Base-by-base conservation (phyloP, 768 basidiomycete species). In the Lentinus brumalis region DNA sequence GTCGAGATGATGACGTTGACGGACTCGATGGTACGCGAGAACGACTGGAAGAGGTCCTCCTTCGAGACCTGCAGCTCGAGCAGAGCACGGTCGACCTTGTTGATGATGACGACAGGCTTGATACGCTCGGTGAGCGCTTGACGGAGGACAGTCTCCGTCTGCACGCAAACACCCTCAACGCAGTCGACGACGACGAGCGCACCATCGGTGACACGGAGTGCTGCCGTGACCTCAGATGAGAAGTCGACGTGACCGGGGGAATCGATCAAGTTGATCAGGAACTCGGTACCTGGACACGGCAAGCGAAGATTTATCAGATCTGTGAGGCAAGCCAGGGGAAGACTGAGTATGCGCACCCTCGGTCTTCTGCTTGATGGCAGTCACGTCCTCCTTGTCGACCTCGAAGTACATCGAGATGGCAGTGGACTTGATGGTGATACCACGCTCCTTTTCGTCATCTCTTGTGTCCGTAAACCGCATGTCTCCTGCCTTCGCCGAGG, bases 331-430 rank as follows among this genome's bases (percentile, higher is more conserved):
- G 18, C 9, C 31, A 40, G 16, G 50, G 42, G 40, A 47, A 56
- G 49, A 35, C 59, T 38, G 49, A 53, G 46, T 51, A 40, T 49
- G 75, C 84, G 60, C 67, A 91, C 95, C 94, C 0, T 86, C 85
- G 45, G 95, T 97, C 81, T 98, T 94, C 82, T 99, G 96, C 76
- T 92, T 89, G 77, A 99, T 90, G 57, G 87, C 81, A 10, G 75
- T 66, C 32, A 97, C 72, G 60, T 98, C 94, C 11, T 96, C 96
- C 83, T 96, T 93, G 74, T 83, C 77, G 71, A 99, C 85, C 81
- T 94, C 88, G 75, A 99, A 99, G 80, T 98, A 98, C 96, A 98
- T 98, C 60, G 96, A 97, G 75, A 99, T 97, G 71, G 96, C 97
- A 35, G 96, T 98, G 47, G 96, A 98, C 81, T 99, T 99, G 81